Percentiles rank a stretch among this genome's conserved stretches.
phyloP scores from a whole-genome alignment of 352 stramenopile genomes.

The Phytophthora multivora region DNA sequence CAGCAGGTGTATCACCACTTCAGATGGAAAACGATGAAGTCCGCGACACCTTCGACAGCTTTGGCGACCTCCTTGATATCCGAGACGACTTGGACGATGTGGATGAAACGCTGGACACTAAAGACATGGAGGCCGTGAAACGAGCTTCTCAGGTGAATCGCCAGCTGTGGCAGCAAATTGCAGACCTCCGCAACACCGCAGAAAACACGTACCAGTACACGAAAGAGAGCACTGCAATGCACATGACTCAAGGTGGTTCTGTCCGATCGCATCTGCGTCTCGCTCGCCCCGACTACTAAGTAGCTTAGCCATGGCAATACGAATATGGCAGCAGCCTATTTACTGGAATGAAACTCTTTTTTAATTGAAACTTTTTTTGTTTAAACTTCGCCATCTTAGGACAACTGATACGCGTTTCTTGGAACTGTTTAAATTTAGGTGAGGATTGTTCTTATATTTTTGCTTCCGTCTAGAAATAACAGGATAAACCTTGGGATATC shows the following conservation, averaged over 20 bases:
- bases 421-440: slow-evolving; percentile 11
- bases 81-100: slow-evolving; percentile 41
- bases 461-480: slow-evolving; percentile 2
- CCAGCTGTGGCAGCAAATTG: slow-evolving; percentile 55
- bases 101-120: slow-evolving; percentile 44
- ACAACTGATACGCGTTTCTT: background rate
- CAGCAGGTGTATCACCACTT: slow-evolving; percentile 9
- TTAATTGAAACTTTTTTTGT: slow-evolving; percentile 3
- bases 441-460: slow-evolving; percentile 4
- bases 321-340: slow-evolving; percentile 27
- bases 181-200: slow-evolving; percentile 44
- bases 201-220: slow-evolving; percentile 60
- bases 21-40: slow-evolving; percentile 21
- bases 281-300: slow-evolving; percentile 10
- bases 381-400: background rate
- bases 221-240: slow-evolving; percentile 44
- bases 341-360: slow-evolving; percentile 31
- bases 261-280: slow-evolving; percentile 6
- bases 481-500: slow-evolving; percentile 21
- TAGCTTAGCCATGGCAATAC: slow-evolving; percentile 5
- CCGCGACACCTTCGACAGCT: slow-evolving; percentile 40
- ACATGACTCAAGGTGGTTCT: slow-evolving; percentile 34
- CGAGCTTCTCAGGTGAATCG: slow-evolving; percentile 31
- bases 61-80: slow-evolving; percentile 36
- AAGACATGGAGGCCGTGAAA: slow-evolving; percentile 47